A percentile compares a stretch with the other conserved stretches of the same genome.
phyloP scores from a whole-genome alignment of 1,284 basidiomycete genomes.

The Chalciporus sp. region DNA sequence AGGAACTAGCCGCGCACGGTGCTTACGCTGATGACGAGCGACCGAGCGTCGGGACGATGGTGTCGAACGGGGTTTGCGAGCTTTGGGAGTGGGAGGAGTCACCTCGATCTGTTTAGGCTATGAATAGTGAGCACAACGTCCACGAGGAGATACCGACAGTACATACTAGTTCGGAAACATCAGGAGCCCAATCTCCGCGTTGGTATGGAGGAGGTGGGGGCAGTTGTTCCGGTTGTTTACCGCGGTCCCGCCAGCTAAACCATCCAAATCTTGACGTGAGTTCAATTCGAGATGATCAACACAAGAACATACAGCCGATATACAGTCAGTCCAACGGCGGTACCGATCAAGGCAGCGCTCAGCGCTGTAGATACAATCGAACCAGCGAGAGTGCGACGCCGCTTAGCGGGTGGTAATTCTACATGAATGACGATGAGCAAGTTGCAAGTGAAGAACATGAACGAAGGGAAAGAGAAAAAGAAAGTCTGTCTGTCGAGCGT shows the following conservation, averaged over 20 bases:
- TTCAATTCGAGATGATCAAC: not conserved
- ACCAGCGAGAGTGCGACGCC: slow-evolving; percentile 70
- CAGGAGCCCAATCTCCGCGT: slow-evolving; percentile 55
- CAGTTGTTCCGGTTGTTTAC: slow-evolving; percentile 48
- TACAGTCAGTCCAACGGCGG: slow-evolving; percentile 79
- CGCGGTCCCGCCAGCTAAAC: slow-evolving; percentile 64
- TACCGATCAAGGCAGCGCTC: slow-evolving; percentile 78
- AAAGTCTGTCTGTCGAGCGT: slow-evolving; percentile 13
- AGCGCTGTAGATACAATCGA: slow-evolving; percentile 78
- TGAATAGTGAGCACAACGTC: slow-evolving; percentile 10
- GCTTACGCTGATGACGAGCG: slow-evolving; percentile 38
- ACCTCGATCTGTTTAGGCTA: slow-evolving; percentile 25
- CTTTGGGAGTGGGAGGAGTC: slow-evolving; percentile 20
- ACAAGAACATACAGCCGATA: slow-evolving; percentile 69
- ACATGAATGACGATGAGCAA: slow-evolving; percentile 42
- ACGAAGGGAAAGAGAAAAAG: slow-evolving; percentile 24
- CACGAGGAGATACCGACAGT: not conserved
- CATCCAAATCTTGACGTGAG: slow-evolving; percentile 3
- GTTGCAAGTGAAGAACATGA: slow-evolving; percentile 35
- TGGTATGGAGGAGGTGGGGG: slow-evolving; percentile 66
- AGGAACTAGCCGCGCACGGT: slow-evolving; percentile 28
- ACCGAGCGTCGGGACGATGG: slow-evolving; percentile 35
- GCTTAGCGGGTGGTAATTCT: slow-evolving; percentile 58
- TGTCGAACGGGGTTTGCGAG: slow-evolving; percentile 34
- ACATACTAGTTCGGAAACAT: slow-evolving; percentile 26